Conservation (phyloP, 257 asterid genomes). For the Capsicum pubescens region DNA sequence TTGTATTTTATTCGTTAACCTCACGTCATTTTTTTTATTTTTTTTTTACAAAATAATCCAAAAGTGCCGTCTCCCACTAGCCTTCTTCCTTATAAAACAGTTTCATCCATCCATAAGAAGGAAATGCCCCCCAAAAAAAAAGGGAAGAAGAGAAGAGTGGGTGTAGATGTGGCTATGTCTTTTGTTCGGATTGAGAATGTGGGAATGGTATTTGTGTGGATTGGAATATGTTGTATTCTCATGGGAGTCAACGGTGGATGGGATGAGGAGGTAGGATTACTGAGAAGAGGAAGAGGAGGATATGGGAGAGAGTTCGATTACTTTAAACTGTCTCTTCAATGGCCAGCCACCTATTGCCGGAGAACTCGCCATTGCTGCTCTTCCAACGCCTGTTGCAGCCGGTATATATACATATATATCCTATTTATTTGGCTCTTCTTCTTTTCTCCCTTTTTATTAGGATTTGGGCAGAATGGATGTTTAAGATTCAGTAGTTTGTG, state of each 20-base stretch:
- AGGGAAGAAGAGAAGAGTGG: not conserved
- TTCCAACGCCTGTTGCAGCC: constrained; percentile 71
- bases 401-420: constrained; percentile 45
- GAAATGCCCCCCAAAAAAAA: not conserved
- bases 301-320: constrained; percentile 79
- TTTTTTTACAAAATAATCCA: not conserved
- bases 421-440: not conserved
- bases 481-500: too few relatives aligned
- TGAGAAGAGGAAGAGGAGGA: constrained; percentile 30
- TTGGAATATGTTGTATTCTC: constrained; percentile 43
- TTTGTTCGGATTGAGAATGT: constrained; percentile 42
- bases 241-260: constrained; percentile 44
- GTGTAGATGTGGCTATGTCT: constrained; percentile 46
- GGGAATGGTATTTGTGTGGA: constrained; percentile 36
- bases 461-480: too few relatives aligned
- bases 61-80: not conserved
- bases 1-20: too few relatives aligned
- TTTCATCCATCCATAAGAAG: not conserved
- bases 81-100: constrained; percentile 5
- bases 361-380: constrained; percentile 65
- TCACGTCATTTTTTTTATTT: not conserved
- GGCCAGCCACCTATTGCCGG: constrained; percentile 85
- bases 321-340: constrained; percentile 76
- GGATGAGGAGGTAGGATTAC: constrained; percentile 30
- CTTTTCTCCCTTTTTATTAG: not conserved